Base-by-base conservation (phyloP, 2,329 filamentous ascomycete species). In the Juglanconis oblonga region DNA sequence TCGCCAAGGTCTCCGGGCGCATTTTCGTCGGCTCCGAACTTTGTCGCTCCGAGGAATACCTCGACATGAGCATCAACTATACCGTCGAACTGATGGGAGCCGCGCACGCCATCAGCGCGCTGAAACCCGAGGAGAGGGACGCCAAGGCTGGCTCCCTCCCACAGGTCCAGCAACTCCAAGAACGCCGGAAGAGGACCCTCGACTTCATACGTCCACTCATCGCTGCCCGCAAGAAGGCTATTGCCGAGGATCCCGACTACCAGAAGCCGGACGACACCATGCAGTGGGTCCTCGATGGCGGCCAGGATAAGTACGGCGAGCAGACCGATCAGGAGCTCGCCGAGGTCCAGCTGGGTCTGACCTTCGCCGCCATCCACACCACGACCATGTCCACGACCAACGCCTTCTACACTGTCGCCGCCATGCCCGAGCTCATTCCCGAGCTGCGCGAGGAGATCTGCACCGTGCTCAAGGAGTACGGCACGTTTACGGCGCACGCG, bases 361-460 rank as follows among this genome's bases (percentile, higher is more conserved):
- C 72, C 45, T 78, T 82, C 55, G 80, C 80, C 0, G 77, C 81
- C 2, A 83, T 85, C 33, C 79, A 82, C 61, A 82, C 80, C 0
- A 83, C 80, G 0, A 76, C 77, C 0, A 67, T 78, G 50, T 73
- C 77, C 0, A 64, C 75, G 0, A 80, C 78, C 1, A 84, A 74
- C 29, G 76, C 77, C 5, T 75, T 87, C 52, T 84, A 81, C 66
- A 79, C 82, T 58, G 68, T 87, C 3, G 78, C 77, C 0, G 74
- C 78, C 6, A 70, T 75, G 64, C 82, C 81, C 0, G 78, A 85
- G 35, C 74, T 81, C 64, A 70, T 82, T 38, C 72, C 80, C 5
- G 75, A 78, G 10, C 69, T 86, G 1, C 78, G 84, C 1, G 74
- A 81, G 24, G 84, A 87, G 64, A 78, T 81, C 6, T 65, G 71